phyloP scores from a whole-genome alignment of 495 filamentous ascomycete species.

The Neurospora intermedia region DNA sequence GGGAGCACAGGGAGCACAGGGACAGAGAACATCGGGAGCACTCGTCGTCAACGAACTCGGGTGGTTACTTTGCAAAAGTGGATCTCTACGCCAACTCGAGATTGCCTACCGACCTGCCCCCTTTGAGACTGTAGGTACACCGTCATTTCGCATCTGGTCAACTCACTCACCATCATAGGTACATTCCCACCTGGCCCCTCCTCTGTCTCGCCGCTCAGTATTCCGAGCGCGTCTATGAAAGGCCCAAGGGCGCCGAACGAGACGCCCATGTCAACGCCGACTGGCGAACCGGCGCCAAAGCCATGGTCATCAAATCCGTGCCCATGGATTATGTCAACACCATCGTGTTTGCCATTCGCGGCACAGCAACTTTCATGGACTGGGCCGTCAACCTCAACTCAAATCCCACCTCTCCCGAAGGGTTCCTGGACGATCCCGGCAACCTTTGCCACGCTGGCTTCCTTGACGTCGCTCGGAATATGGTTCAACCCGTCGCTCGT shows the following conservation, averaged over 20 bases:
- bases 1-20: conserved; percentile 12
- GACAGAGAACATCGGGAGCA: conserved; percentile 27
- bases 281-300: conserved; percentile 63
- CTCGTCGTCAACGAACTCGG: conserved; percentile 23
- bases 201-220: conserved; percentile 66
- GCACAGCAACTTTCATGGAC: conserved; percentile 68
- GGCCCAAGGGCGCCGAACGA: conserved; percentile 45
- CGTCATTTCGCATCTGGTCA: too few species aligned
- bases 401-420: conserved; percentile 47
- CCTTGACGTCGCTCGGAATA: conserved; percentile 59
- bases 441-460: conserved; percentile 75
- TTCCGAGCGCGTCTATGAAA: conserved; percentile 59
- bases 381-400: conserved; percentile 72
- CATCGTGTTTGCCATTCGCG: conserved; percentile 71
- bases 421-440: conserved; percentile 63
- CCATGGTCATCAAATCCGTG: conserved; percentile 71
- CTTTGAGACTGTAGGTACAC: conserved; percentile 48
- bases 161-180: conserved; percentile 29
- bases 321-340: conserved; percentile 65
- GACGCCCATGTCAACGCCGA: conserved; percentile 57
- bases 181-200: conserved; percentile 58
- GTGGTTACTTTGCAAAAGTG: conserved; percentile 63
- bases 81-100: conserved; percentile 70
- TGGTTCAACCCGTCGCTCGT: conserved; percentile 60
- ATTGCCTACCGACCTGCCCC: conserved; percentile 53